These are phyloP conservation scores for Schrenkiella parvula DNA, from an alignment of 345 rosid species.

Conservation along the genomic window DNA sequence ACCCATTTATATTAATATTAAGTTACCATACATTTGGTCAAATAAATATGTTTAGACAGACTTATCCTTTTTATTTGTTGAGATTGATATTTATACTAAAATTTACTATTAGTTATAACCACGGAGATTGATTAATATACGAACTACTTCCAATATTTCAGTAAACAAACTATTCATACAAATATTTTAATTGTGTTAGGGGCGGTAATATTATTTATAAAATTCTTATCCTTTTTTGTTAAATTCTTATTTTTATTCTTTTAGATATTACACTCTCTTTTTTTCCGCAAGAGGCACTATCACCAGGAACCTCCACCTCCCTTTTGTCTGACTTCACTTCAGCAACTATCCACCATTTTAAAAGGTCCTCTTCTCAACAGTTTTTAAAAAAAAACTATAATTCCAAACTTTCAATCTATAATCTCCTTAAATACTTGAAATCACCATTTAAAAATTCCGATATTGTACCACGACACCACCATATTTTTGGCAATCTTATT, in stretches of 20 bases:
- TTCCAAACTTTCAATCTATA: too few relatives aligned
- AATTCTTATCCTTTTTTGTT: not conserved
- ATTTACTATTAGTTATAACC: not conserved
- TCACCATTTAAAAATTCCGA: too few relatives aligned
- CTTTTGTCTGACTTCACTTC: conserved; percentile 41
- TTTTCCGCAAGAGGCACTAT: conserved; percentile 49
- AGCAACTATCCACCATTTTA: conserved; percentile 39
- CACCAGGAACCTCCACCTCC: conserved; percentile 61
- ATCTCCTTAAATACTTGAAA: too few relatives aligned
- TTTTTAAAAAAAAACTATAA: too few relatives aligned
- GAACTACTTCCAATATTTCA: not conserved
- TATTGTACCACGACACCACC: too few relatives aligned
- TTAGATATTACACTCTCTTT: conserved; percentile 24
- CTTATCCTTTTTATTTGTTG: not conserved
- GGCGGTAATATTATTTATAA: not conserved
- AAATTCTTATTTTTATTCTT: not conserved
- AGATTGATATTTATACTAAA: not conserved
- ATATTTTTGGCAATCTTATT: too few relatives aligned
- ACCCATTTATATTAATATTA: too few relatives aligned
- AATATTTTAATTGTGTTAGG: not conserved
- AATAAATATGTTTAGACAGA: not conserved
- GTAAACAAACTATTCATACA: not conserved
- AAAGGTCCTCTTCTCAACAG: too few relatives aligned
- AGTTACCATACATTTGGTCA: too few relatives aligned
- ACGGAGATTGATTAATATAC: not conserved